Evolutionary conservation across 2,329 filamentous ascomycete genomes (phyloP).

Genomic region (Phyllosticta citribraziliensis): DNA sequence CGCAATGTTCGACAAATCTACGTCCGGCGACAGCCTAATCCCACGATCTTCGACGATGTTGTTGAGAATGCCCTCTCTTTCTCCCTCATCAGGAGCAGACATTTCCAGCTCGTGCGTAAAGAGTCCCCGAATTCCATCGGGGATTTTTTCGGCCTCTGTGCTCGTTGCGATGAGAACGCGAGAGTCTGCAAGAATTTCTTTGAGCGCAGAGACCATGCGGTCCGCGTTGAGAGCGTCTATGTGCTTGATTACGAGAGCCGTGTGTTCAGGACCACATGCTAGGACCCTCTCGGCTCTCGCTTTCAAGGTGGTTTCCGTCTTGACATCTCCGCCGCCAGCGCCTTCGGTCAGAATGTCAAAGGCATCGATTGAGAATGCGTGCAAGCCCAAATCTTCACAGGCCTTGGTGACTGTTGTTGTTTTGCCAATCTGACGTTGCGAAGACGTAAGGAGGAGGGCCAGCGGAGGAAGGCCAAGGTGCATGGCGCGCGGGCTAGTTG

Average conservation of each 20-base stretch:
- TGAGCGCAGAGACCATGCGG: slow-evolving; percentile 74
- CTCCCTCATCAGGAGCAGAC: slow-evolving; percentile 81
- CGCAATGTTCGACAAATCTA: slow-evolving; percentile 75
- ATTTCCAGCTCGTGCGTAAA: slow-evolving; percentile 97
- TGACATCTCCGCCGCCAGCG: slow-evolving; percentile 78
- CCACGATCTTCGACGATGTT: slow-evolving; percentile 68
- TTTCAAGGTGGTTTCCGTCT: slow-evolving; percentile 84
- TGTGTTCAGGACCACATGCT: slow-evolving; percentile 75
- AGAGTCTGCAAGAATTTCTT: slow-evolving; percentile 69
- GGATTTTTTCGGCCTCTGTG: slow-evolving; percentile 88
- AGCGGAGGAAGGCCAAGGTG: slow-evolving; percentile 80
- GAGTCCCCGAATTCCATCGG: slow-evolving; percentile 77
- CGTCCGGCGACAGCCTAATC: slow-evolving; percentile 68
- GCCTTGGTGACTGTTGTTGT: slow-evolving; percentile 65
- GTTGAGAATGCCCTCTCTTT: slow-evolving; percentile 77
- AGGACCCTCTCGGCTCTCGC: slow-evolving; percentile 81
- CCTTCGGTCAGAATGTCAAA: slow-evolving; percentile 94
- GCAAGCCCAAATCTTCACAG: slow-evolving; percentile 80
- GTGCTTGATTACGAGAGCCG: slow-evolving; percentile 76
- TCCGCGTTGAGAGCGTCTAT: slow-evolving; percentile 87
- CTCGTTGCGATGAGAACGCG: slow-evolving; percentile 88
- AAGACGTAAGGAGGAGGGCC: slow-evolving; percentile 80
- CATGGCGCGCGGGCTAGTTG: slow-evolving; percentile 78
- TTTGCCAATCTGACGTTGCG: slow-evolving; percentile 89
- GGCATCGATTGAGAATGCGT: slow-evolving; percentile 79